phyloP scores from a whole-genome alignment of 805 yeast species.

The Saccharomycopsis sp. region DNA sequence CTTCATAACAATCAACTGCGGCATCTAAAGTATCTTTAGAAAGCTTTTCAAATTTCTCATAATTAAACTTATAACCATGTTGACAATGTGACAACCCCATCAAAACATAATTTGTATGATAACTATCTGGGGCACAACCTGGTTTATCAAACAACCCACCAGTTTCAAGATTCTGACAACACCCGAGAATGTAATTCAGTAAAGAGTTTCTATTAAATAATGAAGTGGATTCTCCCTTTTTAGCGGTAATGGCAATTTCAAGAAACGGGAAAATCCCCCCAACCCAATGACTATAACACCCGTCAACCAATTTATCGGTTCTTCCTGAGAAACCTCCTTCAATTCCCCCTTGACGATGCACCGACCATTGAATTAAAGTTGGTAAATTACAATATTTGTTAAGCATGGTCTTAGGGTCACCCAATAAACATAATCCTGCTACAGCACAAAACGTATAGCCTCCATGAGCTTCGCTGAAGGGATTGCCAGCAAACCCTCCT shows the following conservation, averaged over 20 bases:
- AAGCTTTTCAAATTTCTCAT: slow-evolving; percentile 5
- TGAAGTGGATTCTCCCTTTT: slow-evolving; percentile 12
- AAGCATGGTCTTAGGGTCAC: slow-evolving; percentile 28
- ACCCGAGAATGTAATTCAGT: slow-evolving; percentile 54
- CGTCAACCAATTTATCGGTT: slow-evolving; percentile 88
- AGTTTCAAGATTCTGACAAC: slow-evolving; percentile 50
- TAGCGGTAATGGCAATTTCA: slow-evolving; percentile 37
- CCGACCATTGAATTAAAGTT: slow-evolving; percentile 53
- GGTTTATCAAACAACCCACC: slow-evolving; percentile 93
- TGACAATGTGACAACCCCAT: slow-evolving; percentile 63
- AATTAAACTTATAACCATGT: slow-evolving; percentile 27
- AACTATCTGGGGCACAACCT: slow-evolving; percentile 66
- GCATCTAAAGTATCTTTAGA: slow-evolving; percentile 18
- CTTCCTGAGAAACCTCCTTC: slow-evolving; percentile 91
- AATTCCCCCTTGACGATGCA: slow-evolving; percentile 51
- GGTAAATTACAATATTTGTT: slow-evolving; percentile 35
- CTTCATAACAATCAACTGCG: slow-evolving; percentile 25
- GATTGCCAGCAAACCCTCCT: slow-evolving; percentile 89
- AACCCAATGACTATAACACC: slow-evolving; percentile 93
- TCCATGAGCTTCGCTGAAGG: slow-evolving; percentile 89
- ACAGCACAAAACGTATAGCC: slow-evolving; percentile 92
- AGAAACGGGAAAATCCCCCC: slow-evolving; percentile 66
- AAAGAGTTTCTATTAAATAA: slow-evolving; percentile 47
- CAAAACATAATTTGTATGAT: slow-evolving; percentile 81
- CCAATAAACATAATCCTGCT: slow-evolving; percentile 45